A percentile compares a stretch with the other conserved stretches of the same genome.
Conservation (phyloP, 2,329 filamentous ascomycete genomes). For the Raffaelea arxii region DNA sequence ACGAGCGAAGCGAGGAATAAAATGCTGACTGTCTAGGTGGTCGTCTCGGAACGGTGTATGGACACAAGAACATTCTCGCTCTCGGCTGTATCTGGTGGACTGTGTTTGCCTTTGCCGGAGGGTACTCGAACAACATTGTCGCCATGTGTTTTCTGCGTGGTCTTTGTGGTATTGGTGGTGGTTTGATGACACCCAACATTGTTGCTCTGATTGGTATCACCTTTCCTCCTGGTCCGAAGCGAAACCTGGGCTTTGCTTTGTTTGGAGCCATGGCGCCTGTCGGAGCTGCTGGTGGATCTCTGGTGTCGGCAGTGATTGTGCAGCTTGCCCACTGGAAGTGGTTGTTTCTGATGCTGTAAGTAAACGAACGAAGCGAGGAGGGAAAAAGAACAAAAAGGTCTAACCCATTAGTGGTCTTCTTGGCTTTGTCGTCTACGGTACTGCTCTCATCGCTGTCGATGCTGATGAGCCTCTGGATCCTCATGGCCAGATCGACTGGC, state of each 20-base stretch:
- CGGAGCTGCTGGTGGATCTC: constrained; percentile 30
- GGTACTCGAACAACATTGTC: constrained; percentile 30
- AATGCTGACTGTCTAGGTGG: constrained; percentile 22
- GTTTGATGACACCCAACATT: constrained; percentile 40
- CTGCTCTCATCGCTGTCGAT: background rate
- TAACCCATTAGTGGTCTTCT: background rate
- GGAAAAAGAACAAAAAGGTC: background rate
- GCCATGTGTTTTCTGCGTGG: constrained; percentile 32
- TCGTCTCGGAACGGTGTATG: constrained; percentile 41
- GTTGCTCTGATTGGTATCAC: constrained; percentile 38
- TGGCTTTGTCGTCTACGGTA: background rate
- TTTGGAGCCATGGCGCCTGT: constrained; percentile 37
- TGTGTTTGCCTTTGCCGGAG: constrained; percentile 32
- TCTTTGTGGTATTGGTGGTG: constrained; percentile 39
- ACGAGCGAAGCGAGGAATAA: no score
- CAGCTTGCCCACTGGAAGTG: constrained; percentile 25
- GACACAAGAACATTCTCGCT: constrained; percentile 38
- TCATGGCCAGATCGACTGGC: constrained; percentile 6
- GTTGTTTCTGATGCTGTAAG: constrained; percentile 29
- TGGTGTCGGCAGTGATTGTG: constrained; percentile 28
- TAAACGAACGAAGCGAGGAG: constrained; percentile 1
- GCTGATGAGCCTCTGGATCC: constrained; percentile 6
- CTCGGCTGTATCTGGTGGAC: constrained; percentile 31
- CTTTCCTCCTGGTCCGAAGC: constrained; percentile 32
- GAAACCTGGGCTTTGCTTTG: constrained; percentile 33